These are phyloP conservation scores for Plectosphaerella cucumerina DNA, from an alignment of 2,329 filamentous ascomycete species.

Conservation along the genomic window DNA sequence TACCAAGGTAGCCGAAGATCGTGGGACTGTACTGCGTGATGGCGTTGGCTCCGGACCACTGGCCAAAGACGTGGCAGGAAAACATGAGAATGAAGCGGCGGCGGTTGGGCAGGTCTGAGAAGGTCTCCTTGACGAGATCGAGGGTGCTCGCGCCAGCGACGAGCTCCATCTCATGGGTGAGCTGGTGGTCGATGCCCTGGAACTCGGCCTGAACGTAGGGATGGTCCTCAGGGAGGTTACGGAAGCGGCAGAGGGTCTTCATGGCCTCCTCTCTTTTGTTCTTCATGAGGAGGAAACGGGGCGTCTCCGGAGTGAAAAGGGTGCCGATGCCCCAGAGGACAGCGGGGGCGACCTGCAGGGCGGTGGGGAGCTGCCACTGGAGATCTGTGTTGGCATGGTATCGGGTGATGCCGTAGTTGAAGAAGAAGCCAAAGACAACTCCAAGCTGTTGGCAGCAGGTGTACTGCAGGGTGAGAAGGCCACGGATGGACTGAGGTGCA, in stretches of 20 bases:
- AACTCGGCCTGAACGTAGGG: conserved; percentile 21
- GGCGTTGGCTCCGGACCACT: conserved; percentile 23
- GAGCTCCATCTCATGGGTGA: conserved; percentile 28
- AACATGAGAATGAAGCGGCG: conserved; percentile 26
- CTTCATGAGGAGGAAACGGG: conserved; percentile 18
- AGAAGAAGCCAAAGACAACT: conserved; percentile 28
- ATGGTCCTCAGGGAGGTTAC: conserved; percentile 20
- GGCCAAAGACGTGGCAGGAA: conserved; percentile 18
- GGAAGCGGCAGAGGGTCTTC: conserved; percentile 14
- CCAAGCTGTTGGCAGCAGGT: conserved; percentile 28
- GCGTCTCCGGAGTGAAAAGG: conserved; percentile 20
- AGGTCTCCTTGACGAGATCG: conserved; percentile 28
- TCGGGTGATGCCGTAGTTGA: conserved; percentile 29
- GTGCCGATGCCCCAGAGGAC: conserved; percentile 19
- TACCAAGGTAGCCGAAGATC: conserved; percentile 23
- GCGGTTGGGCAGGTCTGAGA: conserved; percentile 19
- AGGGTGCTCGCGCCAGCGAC: conserved; percentile 22
- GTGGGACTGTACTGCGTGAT: conserved; percentile 24
- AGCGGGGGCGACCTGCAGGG: conserved; percentile 18
- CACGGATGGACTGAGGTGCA: conserved; percentile 21
- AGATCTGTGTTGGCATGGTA: conserved; percentile 16
- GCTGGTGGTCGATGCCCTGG: conserved; percentile 21
- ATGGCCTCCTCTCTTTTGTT: conserved; percentile 15
- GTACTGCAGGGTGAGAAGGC: conserved; percentile 25
- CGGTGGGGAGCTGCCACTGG: conserved; percentile 22